Evolutionary conservation across 1,284 basidiomycete species (phyloP).

Genomic region (Cystobasidium pallidum): DNA sequence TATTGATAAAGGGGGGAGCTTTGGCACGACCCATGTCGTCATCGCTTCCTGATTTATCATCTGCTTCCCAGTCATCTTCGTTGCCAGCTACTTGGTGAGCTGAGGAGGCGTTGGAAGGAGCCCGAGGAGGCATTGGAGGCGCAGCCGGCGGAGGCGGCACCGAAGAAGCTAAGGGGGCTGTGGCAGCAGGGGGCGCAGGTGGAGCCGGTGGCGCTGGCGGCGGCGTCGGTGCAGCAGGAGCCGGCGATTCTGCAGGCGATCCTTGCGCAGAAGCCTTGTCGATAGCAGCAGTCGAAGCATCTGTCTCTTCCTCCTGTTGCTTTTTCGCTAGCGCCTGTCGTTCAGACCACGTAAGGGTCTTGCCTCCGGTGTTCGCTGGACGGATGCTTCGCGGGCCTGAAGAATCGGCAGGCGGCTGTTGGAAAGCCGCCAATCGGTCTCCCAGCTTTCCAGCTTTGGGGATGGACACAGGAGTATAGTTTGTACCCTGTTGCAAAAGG

Average conservation of each 20-base stretch:
- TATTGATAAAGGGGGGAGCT: slow-evolving; percentile 20
- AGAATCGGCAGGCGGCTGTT: slow-evolving; percentile 56
- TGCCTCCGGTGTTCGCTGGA: slow-evolving; percentile 54
- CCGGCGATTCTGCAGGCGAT: slow-evolving; percentile 49
- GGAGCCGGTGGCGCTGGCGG: slow-evolving; percentile 35
- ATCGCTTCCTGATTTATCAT: slow-evolving; percentile 18
- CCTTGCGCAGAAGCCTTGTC: slow-evolving; percentile 44
- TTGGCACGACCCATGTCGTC: slow-evolving; percentile 8
- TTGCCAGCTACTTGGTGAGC: slow-evolving; percentile 7
- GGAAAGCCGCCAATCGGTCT: slow-evolving; percentile 72
- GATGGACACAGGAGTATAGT: slow-evolving; percentile 82
- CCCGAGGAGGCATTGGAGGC: slow-evolving; percentile 28
- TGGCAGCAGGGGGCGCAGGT: slow-evolving; percentile 56
- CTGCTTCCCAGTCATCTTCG: slow-evolving; percentile 39
- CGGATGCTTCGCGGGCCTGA: slow-evolving; percentile 46
- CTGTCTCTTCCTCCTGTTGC: slow-evolving; percentile 78
- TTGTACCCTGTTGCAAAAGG: slow-evolving; percentile 65
- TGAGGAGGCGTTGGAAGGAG: slow-evolving; percentile 12
- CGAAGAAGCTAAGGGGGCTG: slow-evolving; percentile 60
- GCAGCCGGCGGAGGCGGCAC: slow-evolving; percentile 44
- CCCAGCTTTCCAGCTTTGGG: slow-evolving; percentile 80
- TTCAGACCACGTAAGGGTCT: slow-evolving; percentile 88
- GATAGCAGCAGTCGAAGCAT: slow-evolving; percentile 66
- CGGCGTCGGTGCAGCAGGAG: slow-evolving; percentile 50
- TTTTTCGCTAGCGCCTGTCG: slow-evolving; percentile 83